Evolutionary conservation across 2,329 filamentous ascomycete genomes (phyloP).

Genomic region (Sclerotinia glacialis): DNA sequence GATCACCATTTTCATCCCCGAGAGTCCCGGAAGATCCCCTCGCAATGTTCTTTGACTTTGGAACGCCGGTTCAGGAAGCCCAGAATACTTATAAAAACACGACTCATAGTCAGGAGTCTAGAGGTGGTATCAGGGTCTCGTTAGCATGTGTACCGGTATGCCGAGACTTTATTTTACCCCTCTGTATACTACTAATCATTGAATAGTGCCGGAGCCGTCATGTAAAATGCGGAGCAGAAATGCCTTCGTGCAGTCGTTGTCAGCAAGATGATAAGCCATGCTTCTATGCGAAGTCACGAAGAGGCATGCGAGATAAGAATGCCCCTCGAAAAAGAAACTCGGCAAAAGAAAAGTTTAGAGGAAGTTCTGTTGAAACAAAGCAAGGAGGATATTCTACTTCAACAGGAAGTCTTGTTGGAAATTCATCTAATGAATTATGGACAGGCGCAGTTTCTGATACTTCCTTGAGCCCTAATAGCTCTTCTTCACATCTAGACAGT

Average conservation of each 20-base stretch:
- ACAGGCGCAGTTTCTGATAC: constrained; percentile 25
- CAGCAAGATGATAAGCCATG: constrained; percentile 45
- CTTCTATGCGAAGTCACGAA: constrained; percentile 48
- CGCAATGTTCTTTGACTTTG: constrained; percentile 32
- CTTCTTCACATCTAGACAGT: constrained; percentile 23
- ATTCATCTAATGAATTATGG: constrained; percentile 24
- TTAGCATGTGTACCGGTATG: constrained; percentile 46
- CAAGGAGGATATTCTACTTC: constrained; percentile 9
- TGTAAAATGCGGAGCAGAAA: constrained; percentile 48
- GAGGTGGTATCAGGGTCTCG: constrained; percentile 43
- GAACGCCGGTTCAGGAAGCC: constrained; percentile 20
- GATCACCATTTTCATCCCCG: background rate
- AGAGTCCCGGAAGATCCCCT: constrained; percentile 23
- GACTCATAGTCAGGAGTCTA: constrained; percentile 17
- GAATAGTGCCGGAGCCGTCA: constrained; percentile 41
- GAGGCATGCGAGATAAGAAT: constrained; percentile 42
- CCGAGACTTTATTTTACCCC: background rate
- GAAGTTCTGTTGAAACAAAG: constrained; percentile 15
- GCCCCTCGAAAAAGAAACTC: constrained; percentile 28
- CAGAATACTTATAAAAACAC: background rate
- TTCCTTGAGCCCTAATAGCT: constrained; percentile 28
- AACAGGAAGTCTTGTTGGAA: constrained; percentile 2
- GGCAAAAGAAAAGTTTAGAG: constrained; percentile 21
- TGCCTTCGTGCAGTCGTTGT: constrained; percentile 46
- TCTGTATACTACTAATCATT: constrained; percentile 12